Evolutionary conservation across 176 grass and related monocot genomes (phyloP).

Genomic region (Hordeum marinum): DNA sequence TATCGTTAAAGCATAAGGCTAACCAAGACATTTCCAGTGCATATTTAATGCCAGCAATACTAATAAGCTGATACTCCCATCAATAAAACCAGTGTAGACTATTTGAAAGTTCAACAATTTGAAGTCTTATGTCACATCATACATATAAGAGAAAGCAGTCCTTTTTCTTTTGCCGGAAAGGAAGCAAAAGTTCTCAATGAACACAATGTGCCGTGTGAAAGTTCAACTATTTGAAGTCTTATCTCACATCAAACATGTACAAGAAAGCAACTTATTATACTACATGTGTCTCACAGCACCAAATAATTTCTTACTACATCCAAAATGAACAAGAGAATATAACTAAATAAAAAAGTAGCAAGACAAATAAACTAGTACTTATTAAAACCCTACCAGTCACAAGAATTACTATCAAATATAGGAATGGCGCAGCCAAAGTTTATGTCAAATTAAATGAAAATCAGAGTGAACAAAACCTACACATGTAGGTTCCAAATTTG

Average conservation of each 20-base stretch:
- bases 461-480: background rate
- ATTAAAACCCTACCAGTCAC: too few species aligned
- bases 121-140: background rate
- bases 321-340: background rate
- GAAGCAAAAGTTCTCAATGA: background rate
- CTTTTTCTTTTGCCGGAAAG: background rate
- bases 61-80: background rate
- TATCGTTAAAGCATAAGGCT: background rate
- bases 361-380: background rate
- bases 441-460: background rate
- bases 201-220: background rate
- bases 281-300: background rate
- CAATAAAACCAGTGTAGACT: background rate
- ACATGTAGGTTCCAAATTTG: background rate
- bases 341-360: background rate
- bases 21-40: conserved; percentile 7
- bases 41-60: background rate
- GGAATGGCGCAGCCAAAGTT: background rate
- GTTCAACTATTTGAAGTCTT: background rate
- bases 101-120: background rate
- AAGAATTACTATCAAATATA: background rate
- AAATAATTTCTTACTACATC: background rate
- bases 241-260: background rate
- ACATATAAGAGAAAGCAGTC: background rate
- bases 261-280: background rate